Evolutionary conservation across 1,284 basidiomycete genomes (phyloP), one percentile per base, ranked within the genome.

Genomic region (Moniliophthora roreri): DNA sequence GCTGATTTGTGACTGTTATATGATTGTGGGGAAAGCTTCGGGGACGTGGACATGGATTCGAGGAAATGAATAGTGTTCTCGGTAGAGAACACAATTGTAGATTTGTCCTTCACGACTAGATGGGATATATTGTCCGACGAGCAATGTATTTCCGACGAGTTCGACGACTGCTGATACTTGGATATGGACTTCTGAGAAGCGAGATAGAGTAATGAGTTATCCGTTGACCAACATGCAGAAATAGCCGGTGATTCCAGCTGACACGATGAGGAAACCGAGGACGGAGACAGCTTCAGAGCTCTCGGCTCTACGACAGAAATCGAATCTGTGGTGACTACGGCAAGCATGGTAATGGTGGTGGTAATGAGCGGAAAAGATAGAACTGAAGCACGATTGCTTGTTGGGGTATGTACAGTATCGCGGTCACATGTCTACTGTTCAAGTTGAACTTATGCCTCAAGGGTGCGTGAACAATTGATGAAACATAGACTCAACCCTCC

Each of bases 11-110:
- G 89, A 0, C 83, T 78, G 47, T 79, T 75, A 48, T 93, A 75
- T 3, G 80, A 80, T 52, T 81, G 79, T 4, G 73, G 64, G 8
- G 41, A 44, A n/a, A 32, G 44, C 36, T 85, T 68, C 56, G 75
- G 78, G 13, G 80, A 76, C 44, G 66, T 65, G 2, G 78, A 71
- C n/a, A 70, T 62, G 21, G 76, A 81, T 56, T 87, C 81, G 52
- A 91, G 76, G 37, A 89, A 68, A 63, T 85, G 77, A 52, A 92
- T 78, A 45, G 76, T 76, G 60, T 81, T 69, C 11, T 65, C 74
- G 23, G 66, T 66, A 40, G 73, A 73, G 56, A 80, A 78, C 52
- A 85, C 71, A 48, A 86, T 58, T 1, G 69, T 75, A 15, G 68
- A 68, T 42, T 72, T 77, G 55, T 80, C 77, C 60, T 76, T 81